Percentiles rank a stretch among this genome's conserved stretches.
Conservation (phyloP, 768 basidiomycete species). For the Boletus huronensis region DNA sequence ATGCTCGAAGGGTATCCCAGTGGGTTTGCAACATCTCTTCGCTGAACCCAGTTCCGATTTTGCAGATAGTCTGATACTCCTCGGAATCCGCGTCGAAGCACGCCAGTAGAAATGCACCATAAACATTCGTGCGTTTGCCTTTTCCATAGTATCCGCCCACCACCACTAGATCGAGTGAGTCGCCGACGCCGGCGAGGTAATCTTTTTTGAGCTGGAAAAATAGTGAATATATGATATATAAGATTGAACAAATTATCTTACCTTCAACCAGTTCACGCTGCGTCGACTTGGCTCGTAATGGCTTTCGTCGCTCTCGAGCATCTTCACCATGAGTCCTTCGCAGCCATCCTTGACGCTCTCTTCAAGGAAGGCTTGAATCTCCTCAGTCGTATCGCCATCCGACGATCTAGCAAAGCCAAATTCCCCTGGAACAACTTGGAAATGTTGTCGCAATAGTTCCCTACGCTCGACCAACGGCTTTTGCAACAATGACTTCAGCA, state of each 20-base stretch:
- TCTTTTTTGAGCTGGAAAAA: slow-evolving; percentile 88
- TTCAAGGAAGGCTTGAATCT: slow-evolving; percentile 92
- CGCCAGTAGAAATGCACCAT: slow-evolving; percentile 96
- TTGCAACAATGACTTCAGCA: slow-evolving; percentile 72
- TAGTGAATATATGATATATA: neutral
- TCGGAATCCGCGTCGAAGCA: slow-evolving; percentile 95
- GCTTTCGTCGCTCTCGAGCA: slow-evolving; percentile 88
- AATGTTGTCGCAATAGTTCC: slow-evolving; percentile 71
- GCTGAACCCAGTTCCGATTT: slow-evolving; percentile 97
- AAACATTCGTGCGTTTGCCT: slow-evolving; percentile 95
- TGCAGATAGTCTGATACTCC: slow-evolving; percentile 96
- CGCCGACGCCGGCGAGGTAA: slow-evolving; percentile 93
- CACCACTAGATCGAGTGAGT: slow-evolving; percentile 97
- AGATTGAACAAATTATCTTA: slow-evolving; percentile 28
- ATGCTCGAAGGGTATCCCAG: slow-evolving; percentile 75
- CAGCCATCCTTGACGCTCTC: slow-evolving; percentile 98
- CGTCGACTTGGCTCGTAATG: slow-evolving; percentile 94
- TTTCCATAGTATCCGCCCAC: slow-evolving; percentile 97
- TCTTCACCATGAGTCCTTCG: slow-evolving; percentile 99
- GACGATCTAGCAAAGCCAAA: slow-evolving; percentile 92
- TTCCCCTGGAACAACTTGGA: slow-evolving; percentile 79
- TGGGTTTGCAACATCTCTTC: slow-evolving; percentile 85
- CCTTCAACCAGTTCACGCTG: slow-evolving; percentile 98
- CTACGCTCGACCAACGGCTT: slow-evolving; percentile 74
- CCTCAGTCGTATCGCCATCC: slow-evolving; percentile 85